Evolutionary conservation across 768 basidiomycete species (phyloP).

Genomic region (Pleurotus pulmonarius): DNA sequence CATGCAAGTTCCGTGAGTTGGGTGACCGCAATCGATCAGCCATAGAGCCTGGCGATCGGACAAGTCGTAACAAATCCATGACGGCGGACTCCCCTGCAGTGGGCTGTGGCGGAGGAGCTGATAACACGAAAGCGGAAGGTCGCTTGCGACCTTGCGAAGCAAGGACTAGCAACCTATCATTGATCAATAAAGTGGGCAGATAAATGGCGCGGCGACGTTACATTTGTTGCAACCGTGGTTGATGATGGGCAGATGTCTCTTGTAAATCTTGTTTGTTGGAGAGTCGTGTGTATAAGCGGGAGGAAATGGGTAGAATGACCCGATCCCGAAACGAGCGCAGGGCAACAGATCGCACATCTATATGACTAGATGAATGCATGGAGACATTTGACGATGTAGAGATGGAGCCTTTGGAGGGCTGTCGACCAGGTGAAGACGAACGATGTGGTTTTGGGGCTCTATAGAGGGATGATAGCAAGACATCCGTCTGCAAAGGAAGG

Average conservation of each 20-base stretch:
- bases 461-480: conserved; percentile 64
- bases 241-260: conserved; percentile 53
- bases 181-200: not conserved
- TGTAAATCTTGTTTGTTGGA: conserved; percentile 55
- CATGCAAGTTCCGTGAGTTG: conserved; percentile 17
- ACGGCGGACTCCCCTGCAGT: conserved; percentile 67
- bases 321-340: conserved; percentile 77
- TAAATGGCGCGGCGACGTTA: conserved; percentile 24
- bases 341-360: conserved; percentile 81
- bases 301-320: conserved; percentile 64
- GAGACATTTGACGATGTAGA: conserved; percentile 24
- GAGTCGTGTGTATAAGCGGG: conserved; percentile 53
- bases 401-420: conserved; percentile 41
- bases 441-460: conserved; percentile 59
- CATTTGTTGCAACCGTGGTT: conserved; percentile 81
- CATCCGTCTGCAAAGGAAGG: conserved; percentile 43
- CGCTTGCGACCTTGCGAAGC: conserved; percentile 65
- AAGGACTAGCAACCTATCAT: conserved; percentile 65
- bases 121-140: conserved; percentile 56
- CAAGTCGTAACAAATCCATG: conserved; percentile 57
- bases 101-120: conserved; percentile 51
- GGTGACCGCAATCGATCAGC: conserved; percentile 28
- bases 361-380: conserved; percentile 41
- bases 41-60: conserved; percentile 50
- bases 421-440: conserved; percentile 44